phyloP scores from a whole-genome alignment of 192 early-diverging fungal genomes.

The Lunasporangiospora selenospora region DNA sequence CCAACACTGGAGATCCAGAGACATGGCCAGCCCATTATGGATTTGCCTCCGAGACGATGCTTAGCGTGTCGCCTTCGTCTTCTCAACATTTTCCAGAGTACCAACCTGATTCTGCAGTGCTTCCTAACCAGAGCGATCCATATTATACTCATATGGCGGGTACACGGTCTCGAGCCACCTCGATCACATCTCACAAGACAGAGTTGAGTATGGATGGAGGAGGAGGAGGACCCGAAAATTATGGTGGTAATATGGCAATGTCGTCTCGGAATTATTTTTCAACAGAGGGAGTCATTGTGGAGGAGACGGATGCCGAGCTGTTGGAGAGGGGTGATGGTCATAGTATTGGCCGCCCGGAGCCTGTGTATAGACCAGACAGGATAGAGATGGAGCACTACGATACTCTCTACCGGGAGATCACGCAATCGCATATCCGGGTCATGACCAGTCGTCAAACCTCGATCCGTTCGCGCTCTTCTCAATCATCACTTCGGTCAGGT shows the following conservation, averaged over 20 bases:
- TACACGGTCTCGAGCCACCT: too few relatives aligned
- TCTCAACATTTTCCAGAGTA: conserved; percentile 4
- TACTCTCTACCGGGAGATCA: conserved; percentile 5
- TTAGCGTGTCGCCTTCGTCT: background rate
- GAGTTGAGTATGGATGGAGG: too few relatives aligned
- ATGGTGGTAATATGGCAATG: too few relatives aligned
- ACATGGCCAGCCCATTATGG: conserved; percentile 16
- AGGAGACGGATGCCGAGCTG: too few relatives aligned
- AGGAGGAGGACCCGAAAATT: too few relatives aligned
- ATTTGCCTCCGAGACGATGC: background rate
- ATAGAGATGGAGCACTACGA: conserved; percentile 14
- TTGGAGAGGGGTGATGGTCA: too few relatives aligned
- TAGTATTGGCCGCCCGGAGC: too few relatives aligned
- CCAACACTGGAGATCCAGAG: conserved; percentile 3
- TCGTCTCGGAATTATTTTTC: too few relatives aligned
- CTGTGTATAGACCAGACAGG: conserved; percentile 12
- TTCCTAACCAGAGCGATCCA: conserved; percentile 16
- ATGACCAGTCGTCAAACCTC: conserved; percentile 1
- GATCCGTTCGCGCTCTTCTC: background rate
- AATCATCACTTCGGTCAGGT: background rate
- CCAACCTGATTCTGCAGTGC: conserved; percentile 18
- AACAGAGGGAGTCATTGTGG: too few relatives aligned
- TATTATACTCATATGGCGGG: conserved; percentile 5
- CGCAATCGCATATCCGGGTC: background rate
- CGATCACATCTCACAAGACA: too few relatives aligned